Evolutionary conservation across 495 filamentous ascomycete genomes (phyloP), one percentile per base, ranked within the genome.

Genomic region (Daldinia loculata): DNA sequence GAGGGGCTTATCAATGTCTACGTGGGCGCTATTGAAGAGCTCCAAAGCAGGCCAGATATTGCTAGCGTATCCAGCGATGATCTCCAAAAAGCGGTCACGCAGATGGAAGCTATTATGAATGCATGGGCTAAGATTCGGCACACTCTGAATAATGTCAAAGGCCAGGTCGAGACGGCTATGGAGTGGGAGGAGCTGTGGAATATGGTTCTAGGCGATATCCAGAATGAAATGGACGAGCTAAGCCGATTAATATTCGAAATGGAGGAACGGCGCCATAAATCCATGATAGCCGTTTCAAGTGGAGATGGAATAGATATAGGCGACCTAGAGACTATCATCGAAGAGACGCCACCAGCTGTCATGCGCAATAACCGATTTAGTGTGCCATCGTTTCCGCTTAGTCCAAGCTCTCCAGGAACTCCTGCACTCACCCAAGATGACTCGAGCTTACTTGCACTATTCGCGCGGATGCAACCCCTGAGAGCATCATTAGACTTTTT

Each of bases 101-200:
- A 96, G 78, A 97, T 97, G 90, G 94, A 98, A 67, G 81, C 80
- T 15, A 96, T 96, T 43, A 77, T 96, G 62, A 82, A 84, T n/a
- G 92, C 92, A 70, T 99, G 95, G 95, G 82, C 87, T 3, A 88
- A 90, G 67, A 92, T 97, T 63, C 90, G 91, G 72, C 83, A 76
- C 15, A 90, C 90, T 17, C 79, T 99, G 41, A 89, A 88, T 69
- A 88, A 81, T 34, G 89, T 97, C 55, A 97, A 97, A 75, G 87
- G 87, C 41, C 94, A 97, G 69, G 95, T 98, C 6, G 95, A 98
- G 79, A 85, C 97, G 56, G 95, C 95, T 7, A 94, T 98, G 93
- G 95, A 99, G 72, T 99, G 95, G 95, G 94, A 97, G 77, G 95
- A 98, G 81, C 84, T 99, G 22, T 98, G 95, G 94, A 92, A 91